Conservation (phyloP, 441 rosid genomes). For the Erodium trifolium region DNA sequence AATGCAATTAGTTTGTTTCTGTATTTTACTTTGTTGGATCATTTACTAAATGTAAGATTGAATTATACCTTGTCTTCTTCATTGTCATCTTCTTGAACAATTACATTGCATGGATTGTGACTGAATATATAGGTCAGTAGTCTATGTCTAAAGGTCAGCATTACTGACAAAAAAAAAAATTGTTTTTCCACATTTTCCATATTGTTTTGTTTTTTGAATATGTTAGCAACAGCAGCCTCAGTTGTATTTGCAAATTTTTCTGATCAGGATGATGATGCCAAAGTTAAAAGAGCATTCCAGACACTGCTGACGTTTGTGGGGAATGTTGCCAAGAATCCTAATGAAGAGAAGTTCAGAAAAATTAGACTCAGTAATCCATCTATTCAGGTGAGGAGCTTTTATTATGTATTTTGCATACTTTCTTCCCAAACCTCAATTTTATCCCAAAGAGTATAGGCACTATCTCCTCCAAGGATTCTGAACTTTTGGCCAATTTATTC, state of each 20-base stretch:
- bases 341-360: slow-evolving; percentile 87
- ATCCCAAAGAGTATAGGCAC: no score
- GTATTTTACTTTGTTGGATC: no score
- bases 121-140: no score
- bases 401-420: not conserved
- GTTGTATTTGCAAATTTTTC: slow-evolving; percentile 10
- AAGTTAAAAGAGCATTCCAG: slow-evolving; percentile 89
- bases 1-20: no score
- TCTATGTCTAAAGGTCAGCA: no score
- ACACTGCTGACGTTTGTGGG: slow-evolving; percentile 84
- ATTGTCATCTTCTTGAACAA: no score
- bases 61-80: no score
- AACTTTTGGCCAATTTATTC: not conserved
- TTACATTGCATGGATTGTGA: not conserved
- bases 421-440: no score
- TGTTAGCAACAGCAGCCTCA: not conserved
- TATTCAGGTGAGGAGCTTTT: slow-evolving; percentile 58
- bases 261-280: slow-evolving; percentile 73
- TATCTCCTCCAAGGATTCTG: no score
- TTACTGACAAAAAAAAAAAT: not conserved
- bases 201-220: not conserved
- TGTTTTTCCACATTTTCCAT: not conserved
- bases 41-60: no score
- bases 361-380: slow-evolving; percentile 76
- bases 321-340: slow-evolving; percentile 80